Evolutionary conservation across 495 filamentous ascomycete species (phyloP), one percentile per base, ranked within the genome.

Genomic region (Podospora didyma): DNA sequence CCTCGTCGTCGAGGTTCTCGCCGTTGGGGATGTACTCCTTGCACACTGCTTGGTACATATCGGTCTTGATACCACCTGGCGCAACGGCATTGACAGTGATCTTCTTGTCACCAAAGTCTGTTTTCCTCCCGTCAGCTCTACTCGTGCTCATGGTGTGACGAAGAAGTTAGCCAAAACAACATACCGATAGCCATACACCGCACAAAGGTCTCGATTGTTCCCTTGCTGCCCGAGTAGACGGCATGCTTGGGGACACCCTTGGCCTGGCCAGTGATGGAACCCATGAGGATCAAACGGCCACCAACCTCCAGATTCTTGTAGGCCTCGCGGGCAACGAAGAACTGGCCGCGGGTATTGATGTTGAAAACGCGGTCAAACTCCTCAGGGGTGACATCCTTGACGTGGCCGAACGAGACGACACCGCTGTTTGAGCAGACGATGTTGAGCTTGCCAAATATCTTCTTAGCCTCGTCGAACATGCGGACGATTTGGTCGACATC

Each of bases 291-390:
- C 65, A 87, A 77, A 62, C 84, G 77, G 50, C 84, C 85, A 44
- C 82, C 82, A 42, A 82, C 74, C 58, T 73, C 71, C 66, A 84
- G 74, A 69, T 87, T 75, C 71, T 80, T 81, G 69, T 84, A 84
- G 7, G 81, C 86, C 71, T 86, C 79, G 67, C 85, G 82, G 51
- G 84, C 86, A 46, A 90, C 85, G 75, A 92, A 91, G 80, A 92
- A 92, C 71, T 93, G 89, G 2, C 82, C 90, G 1, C 87, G 82
- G 4, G 82, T 82, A 74, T 95, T 95, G 55, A 92, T 70, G 69
- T 82, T 82, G 75, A 93, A 90, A 52, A 92, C 84, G 41, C 80
- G 76, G 71, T 93, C 88, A 76, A 86, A 92, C 61, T 87, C 83
- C 62, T 85, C 86, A 49, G 83, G 78, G 1, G 89, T 90, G 35